Evolutionary conservation across 352 stramenopile genomes (phyloP).

Genomic region (Globisporangium nodosum): DNA sequence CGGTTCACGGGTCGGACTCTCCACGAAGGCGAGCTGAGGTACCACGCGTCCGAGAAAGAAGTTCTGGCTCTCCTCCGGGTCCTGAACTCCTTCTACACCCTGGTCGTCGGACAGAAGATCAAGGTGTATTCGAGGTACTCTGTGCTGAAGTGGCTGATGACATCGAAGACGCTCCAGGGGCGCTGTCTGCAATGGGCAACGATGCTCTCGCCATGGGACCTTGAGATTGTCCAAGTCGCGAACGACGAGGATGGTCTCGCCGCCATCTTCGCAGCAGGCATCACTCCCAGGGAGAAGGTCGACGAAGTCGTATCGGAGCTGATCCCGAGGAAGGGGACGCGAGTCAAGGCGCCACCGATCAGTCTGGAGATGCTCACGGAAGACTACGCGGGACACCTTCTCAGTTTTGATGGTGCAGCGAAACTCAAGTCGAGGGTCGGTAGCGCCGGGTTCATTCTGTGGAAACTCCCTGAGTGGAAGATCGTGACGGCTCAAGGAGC

Average conservation of each 20-base stretch:
- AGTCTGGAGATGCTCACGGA: background rate
- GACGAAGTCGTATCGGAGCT: constrained; percentile 5
- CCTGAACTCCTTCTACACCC: constrained; percentile 5
- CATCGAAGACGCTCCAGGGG: constrained; percentile 12
- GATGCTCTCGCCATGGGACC: constrained; percentile 10
- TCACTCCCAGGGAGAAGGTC: constrained; percentile 8
- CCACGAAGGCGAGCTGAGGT: constrained; percentile 11
- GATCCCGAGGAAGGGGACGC: constrained; percentile 1
- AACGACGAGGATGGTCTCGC: constrained; percentile 7
- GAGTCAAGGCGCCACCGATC: constrained; percentile 1
- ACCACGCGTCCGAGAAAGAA: constrained; percentile 14
- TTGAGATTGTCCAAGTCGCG: background rate
- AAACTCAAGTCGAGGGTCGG: constrained; percentile 8
- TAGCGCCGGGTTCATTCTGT: constrained; percentile 15
- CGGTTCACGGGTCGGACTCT: constrained; percentile 7
- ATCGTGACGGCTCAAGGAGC: constrained; percentile 13
- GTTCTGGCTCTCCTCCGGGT: constrained; percentile 10
- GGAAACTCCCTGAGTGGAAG: constrained; percentile 12
- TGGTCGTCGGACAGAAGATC: background rate
- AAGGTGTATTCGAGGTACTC: constrained; percentile 10
- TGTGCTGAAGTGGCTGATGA: constrained; percentile 13
- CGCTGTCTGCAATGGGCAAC: constrained; percentile 10
- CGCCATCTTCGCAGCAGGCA: constrained; percentile 3
- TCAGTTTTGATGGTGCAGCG: constrained; percentile 19
- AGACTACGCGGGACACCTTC: constrained; percentile 1